A percentile compares a stretch with the other conserved stretches of the same genome.
Evolutionary conservation across 441 rosid genomes (phyloP).

Genomic region (Omphalea diandra): DNA sequence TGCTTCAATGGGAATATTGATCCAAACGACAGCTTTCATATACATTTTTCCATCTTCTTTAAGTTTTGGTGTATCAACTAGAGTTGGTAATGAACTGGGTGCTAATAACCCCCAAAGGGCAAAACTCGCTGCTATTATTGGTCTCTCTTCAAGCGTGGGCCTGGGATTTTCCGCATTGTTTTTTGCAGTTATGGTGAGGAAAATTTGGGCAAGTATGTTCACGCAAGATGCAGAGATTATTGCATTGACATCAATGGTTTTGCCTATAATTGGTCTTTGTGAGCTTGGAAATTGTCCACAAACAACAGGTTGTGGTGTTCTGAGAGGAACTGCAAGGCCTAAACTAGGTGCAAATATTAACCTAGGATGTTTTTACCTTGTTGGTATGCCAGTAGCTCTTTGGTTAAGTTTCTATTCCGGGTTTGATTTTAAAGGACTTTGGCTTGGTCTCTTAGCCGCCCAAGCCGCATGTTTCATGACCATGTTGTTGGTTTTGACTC

Average conservation of each 20-base stretch:
- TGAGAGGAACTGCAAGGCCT: constrained; percentile 84
- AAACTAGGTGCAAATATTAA: constrained; percentile 78
- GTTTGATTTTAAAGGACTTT: constrained; percentile 70
- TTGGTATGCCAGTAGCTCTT: constrained; percentile 83
- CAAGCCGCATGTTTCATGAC: constrained; percentile 66
- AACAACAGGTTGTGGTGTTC: constrained; percentile 80
- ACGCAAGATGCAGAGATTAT: constrained; percentile 63
- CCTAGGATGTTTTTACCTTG: constrained; percentile 72
- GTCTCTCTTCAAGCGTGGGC: constrained; percentile 55
- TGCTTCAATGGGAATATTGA: constrained; percentile 89
- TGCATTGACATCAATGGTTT: constrained; percentile 57
- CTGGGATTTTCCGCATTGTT: constrained; percentile 58
- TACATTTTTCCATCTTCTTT: constrained; percentile 91
- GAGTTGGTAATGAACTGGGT: constrained; percentile 83
- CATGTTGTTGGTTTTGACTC: constrained; percentile 56
- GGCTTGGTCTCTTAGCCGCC: constrained; percentile 86
- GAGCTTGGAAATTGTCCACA: constrained; percentile 95
- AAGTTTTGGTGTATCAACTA: constrained; percentile 72
- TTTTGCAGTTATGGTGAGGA: constrained; percentile 57
- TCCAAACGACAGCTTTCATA: constrained; percentile 78
- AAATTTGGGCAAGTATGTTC: constrained; percentile 74
- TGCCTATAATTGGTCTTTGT: constrained; percentile 83
- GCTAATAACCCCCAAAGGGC: constrained; percentile 70
- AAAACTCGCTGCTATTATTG: constrained; percentile 52
- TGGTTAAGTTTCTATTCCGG: constrained; percentile 64